Evolutionary conservation across 441 rosid species (phyloP).

Genomic region (Brassica balearica): DNA sequence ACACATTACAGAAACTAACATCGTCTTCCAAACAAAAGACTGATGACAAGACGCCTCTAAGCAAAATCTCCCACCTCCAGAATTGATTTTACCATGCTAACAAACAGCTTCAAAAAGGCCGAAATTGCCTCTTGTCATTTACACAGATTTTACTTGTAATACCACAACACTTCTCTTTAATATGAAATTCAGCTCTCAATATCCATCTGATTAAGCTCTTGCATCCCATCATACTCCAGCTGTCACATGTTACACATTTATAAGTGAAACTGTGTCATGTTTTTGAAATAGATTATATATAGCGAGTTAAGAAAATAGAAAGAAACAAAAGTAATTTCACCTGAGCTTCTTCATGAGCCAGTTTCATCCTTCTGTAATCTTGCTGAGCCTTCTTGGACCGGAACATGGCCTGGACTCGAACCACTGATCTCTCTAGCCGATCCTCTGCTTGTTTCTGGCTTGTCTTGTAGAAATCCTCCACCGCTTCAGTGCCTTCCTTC

Average conservation of each 20-base stretch:
- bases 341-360: conserved; percentile 68
- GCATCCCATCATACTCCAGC: conserved; percentile 9
- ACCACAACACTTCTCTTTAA: conserved; percentile 7
- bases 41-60: neutral
- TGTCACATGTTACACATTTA: neutral
- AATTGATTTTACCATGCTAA: conserved; percentile 21
- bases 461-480: conserved; percentile 78
- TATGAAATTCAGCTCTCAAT: neutral
- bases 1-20: neutral
- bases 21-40: neutral
- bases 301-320: neutral
- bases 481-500: conserved; percentile 50
- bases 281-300: neutral
- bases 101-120: conserved; percentile 9
- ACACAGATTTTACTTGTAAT: conserved; percentile 18
- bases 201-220: neutral
- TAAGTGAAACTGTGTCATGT: neutral
- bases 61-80: conserved; percentile 33
- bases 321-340: conserved; percentile 47
- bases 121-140: conserved; percentile 26
- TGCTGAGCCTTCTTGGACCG: conserved; percentile 96
- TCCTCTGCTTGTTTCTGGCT: conserved; percentile 95
- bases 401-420: conserved; percentile 93
- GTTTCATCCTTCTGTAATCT: conserved; percentile 89
- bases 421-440: conserved; percentile 84